phyloP scores from a whole-genome alignment of 2,329 filamentous ascomycete species.

The Fusarium sp. region DNA sequence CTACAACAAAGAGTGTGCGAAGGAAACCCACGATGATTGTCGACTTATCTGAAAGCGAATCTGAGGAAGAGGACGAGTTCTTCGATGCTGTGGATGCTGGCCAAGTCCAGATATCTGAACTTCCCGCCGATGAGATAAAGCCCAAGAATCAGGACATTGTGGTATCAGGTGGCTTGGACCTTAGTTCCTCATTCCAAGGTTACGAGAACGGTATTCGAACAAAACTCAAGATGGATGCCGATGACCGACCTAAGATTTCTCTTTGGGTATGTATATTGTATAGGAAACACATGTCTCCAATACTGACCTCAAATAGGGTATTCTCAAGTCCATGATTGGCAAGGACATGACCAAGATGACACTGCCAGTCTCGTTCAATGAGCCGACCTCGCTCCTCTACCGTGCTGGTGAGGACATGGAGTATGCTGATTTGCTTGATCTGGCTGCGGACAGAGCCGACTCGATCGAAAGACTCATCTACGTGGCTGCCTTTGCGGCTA shows the following conservation, averaged over 20 bases:
- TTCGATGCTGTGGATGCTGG: slow-evolving; percentile 97
- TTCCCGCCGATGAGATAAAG: slow-evolving; percentile 65
- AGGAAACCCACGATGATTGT: slow-evolving; percentile 76
- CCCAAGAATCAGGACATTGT: slow-evolving; percentile 60
- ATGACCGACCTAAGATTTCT: slow-evolving; percentile 92
- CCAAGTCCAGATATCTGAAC: slow-evolving; percentile 82
- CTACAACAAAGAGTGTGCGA: slow-evolving; percentile 54
- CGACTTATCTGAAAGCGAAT: slow-evolving; percentile 83
- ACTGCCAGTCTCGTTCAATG: slow-evolving; percentile 96
- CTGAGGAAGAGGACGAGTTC: slow-evolving; percentile 90
- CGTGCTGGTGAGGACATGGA: slow-evolving; percentile 98
- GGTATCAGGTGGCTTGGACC: slow-evolving; percentile 66
- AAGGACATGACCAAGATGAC: slow-evolving; percentile 99
- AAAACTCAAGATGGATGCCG: slow-evolving; percentile 87
- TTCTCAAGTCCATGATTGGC: slow-evolving; percentile 99
- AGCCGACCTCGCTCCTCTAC: slow-evolving; percentile 94
- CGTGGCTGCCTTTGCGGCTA: slow-evolving; percentile 94
- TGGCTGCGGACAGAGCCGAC: slow-evolving; percentile 85
- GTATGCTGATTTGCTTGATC: slow-evolving; percentile 91
- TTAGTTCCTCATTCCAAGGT: slow-evolving; percentile 83
- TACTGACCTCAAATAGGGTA: slow-evolving; percentile 71
- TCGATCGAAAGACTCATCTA: slow-evolving; percentile 94
- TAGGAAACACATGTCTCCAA: not conserved
- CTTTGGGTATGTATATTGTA: slow-evolving; percentile 80
- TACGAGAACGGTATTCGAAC: slow-evolving; percentile 90